Conservation (phyloP, 2,329 filamentous ascomycete species). For the Penicillium concentricum region DNA sequence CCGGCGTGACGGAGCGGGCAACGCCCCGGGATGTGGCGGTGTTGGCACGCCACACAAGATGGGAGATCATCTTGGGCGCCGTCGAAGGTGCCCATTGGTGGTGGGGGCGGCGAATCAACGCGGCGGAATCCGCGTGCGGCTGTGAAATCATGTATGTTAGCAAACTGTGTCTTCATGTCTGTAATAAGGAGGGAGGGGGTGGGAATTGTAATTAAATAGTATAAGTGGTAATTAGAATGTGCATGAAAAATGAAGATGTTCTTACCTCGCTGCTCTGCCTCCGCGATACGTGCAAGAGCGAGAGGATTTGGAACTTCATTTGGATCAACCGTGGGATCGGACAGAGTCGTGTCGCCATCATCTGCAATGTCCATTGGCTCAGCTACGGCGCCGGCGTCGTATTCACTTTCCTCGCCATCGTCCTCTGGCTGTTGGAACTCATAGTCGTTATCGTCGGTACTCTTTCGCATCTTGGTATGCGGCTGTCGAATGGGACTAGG, state of each 20-base stretch:
- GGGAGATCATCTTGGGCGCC: conserved; percentile 15
- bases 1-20: conserved; percentile 62
- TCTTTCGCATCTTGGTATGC: conserved; percentile 23
- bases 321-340: not conserved
- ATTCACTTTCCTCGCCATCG: conserved; percentile 24
- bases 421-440: conserved; percentile 33
- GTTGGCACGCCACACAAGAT: conserved; percentile 55
- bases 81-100: conserved; percentile 13
- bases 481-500: conserved; percentile 11
- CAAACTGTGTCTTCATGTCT: not conserved
- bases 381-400: conserved; percentile 15
- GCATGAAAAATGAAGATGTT: conserved; percentile 5
- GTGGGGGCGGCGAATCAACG: conserved; percentile 24
- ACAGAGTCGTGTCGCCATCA: not conserved
- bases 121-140: conserved; percentile 39
- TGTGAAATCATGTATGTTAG: conserved; percentile 14
- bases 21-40: conserved; percentile 55
- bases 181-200: not conserved
- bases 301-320: not conserved
- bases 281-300: not conserved
- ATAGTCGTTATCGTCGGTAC: conserved; percentile 28
- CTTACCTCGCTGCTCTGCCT: conserved; percentile 19
- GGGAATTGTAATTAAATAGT: not conserved
- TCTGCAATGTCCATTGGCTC: not conserved
- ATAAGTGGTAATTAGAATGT: not conserved